Evolutionary conservation across 345 rosid genomes (phyloP).

Genomic region (Pugionium cornutum): DNA sequence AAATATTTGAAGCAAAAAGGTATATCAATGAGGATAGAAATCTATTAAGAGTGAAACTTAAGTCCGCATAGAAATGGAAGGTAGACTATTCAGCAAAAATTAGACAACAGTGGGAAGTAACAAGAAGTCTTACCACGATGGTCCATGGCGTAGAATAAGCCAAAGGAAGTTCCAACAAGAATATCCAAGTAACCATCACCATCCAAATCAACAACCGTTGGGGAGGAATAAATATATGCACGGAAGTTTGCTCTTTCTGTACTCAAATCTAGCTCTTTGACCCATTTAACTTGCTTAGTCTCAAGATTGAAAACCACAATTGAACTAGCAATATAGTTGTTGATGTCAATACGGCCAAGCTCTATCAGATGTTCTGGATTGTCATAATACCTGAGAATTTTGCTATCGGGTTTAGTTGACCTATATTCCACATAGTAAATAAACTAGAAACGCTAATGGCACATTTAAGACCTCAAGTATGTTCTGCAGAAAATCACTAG

Average conservation of each 20-base stretch:
- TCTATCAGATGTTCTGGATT: conserved; percentile 88
- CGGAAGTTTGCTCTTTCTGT: conserved; percentile 68
- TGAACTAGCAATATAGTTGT: conserved; percentile 84
- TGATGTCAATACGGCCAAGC: conserved; percentile 81
- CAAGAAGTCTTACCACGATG: conserved; percentile 70
- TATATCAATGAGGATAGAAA: conserved; percentile 8
- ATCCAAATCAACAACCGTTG: conserved; percentile 96
- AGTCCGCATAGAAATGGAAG: conserved; percentile 15
- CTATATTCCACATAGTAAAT: conserved; percentile 17
- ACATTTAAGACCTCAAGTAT: conserved; percentile 6
- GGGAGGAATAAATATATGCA: conserved; percentile 92
- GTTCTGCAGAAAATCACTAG: conserved; percentile 16
- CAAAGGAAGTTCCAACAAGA: conserved; percentile 95
- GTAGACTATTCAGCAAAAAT: neutral
- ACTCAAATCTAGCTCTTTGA: conserved; percentile 76
- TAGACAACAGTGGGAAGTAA: conserved; percentile 6
- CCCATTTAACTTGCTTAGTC: conserved; percentile 98
- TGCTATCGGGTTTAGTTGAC: conserved; percentile 20
- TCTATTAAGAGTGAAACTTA: conserved; percentile 2
- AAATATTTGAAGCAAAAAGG: conserved; percentile 2
- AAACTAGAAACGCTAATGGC: neutral
- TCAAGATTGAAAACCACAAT: conserved; percentile 95
- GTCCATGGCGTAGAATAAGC: conserved; percentile 93
- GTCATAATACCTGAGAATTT: conserved; percentile 77
- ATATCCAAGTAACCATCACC: conserved; percentile 98